phyloP scores from a whole-genome alignment of 2,329 filamentous ascomycete genomes.

The Xylariaceae sp. region DNA sequence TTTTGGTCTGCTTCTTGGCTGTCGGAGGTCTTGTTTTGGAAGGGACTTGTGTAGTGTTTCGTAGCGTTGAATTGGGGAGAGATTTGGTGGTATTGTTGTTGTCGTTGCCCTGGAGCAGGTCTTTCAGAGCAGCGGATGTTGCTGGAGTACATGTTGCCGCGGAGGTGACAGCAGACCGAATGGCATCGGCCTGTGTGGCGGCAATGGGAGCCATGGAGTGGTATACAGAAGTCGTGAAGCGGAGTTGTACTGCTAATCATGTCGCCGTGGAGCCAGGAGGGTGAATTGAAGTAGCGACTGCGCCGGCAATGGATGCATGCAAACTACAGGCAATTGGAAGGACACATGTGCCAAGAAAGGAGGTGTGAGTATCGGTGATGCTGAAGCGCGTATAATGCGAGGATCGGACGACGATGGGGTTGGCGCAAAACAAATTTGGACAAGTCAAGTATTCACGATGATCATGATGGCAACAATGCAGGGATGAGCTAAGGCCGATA shows the following conservation, averaged over 20 bases:
- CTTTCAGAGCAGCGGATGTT: slow-evolving; percentile 47
- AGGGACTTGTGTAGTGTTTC: slow-evolving; percentile 24
- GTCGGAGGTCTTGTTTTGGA: slow-evolving; percentile 20
- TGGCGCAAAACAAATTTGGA: no score
- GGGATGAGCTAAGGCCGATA: no score
- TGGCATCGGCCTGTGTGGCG: slow-evolving; percentile 42
- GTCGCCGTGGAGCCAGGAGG: slow-evolving; percentile 24
- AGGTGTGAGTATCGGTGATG: slow-evolving; percentile 12
- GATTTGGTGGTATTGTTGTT: slow-evolving; percentile 29
- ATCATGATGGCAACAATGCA: no score
- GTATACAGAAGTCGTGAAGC: slow-evolving; percentile 17
- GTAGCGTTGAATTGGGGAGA: slow-evolving; percentile 32
- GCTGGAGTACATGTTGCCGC: slow-evolving; percentile 52
- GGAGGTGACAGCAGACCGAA: slow-evolving; percentile 54
- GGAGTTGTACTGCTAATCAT: slow-evolving; percentile 27
- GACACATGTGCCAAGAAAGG: slow-evolving; percentile 2
- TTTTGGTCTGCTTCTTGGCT: slow-evolving; percentile 6
- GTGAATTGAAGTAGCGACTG: slow-evolving; percentile 7
- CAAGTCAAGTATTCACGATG: no score
- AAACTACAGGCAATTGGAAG: slow-evolving; percentile 10
- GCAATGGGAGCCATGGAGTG: slow-evolving; percentile 43
- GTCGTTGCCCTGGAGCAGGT: slow-evolving; percentile 39
- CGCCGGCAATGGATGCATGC: slow-evolving; percentile 6
- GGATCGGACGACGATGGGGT: slow-evolving; percentile 1
- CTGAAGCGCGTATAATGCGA: slow-evolving; percentile 6